These are phyloP conservation scores for Incumbomyces delicatus DNA, from an alignment of 2,329 filamentous ascomycete genomes.

Conservation along the genomic window DNA sequence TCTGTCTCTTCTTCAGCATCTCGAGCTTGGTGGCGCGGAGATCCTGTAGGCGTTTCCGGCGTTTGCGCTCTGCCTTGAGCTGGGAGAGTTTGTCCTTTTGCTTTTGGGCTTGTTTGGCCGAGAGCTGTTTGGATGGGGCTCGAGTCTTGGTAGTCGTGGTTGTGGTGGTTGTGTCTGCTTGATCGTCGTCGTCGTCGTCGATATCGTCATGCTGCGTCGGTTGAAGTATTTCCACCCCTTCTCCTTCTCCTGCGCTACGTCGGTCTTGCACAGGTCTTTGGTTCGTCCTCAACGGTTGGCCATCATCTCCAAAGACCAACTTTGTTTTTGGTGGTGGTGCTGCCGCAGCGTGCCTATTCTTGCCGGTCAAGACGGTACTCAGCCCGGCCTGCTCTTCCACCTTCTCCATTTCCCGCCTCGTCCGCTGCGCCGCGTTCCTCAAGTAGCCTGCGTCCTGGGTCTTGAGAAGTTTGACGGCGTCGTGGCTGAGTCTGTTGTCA, in stretches of 20 bases:
- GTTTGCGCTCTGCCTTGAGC: slow-evolving; percentile 32
- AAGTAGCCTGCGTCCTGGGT: slow-evolving; percentile 56
- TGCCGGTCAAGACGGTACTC: slow-evolving; percentile 11
- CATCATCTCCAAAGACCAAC: slow-evolving; percentile 30
- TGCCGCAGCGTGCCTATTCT: slow-evolving; percentile 9
- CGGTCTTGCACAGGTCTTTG: no score
- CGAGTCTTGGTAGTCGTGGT: slow-evolving; percentile 4
- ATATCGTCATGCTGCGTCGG: slow-evolving; percentile 12
- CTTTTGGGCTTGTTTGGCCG: slow-evolving; percentile 36
- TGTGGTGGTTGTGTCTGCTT: background rate
- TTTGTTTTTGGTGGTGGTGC: slow-evolving; percentile 21
- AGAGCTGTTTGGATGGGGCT: slow-evolving; percentile 24
- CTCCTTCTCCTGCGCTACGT: slow-evolving; percentile 16
- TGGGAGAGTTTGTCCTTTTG: slow-evolving; percentile 31
- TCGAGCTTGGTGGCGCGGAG: slow-evolving; percentile 41
- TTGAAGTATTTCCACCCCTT: slow-evolving; percentile 11
- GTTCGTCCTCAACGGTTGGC: slow-evolving; percentile 22
- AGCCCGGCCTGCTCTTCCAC: slow-evolving; percentile 28
- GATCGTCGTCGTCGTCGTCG: slow-evolving; percentile 18
- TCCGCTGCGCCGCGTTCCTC: slow-evolving; percentile 49
- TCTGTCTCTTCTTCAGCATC: slow-evolving; percentile 44
- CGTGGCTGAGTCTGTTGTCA: slow-evolving; percentile 42
- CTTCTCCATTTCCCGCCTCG: slow-evolving; percentile 34
- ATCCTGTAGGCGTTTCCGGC: slow-evolving; percentile 41
- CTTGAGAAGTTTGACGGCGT: slow-evolving; percentile 55